Base-by-base conservation (phyloP, 2,329 filamentous ascomycete genomes). In the Phoma sp. region DNA sequence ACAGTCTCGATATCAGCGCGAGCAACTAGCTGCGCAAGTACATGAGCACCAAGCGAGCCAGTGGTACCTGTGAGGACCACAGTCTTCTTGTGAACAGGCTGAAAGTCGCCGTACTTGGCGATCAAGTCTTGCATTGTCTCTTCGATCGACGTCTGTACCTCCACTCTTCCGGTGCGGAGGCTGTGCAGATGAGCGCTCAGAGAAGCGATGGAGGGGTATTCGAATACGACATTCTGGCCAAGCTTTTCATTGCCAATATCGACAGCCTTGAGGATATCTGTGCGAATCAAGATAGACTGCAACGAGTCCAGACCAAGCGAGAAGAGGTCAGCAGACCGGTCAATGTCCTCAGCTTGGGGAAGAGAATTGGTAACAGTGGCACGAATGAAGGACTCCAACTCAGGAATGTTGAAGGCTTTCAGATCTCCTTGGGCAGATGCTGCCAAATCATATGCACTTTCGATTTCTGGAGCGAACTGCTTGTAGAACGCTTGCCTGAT, bases 21-120 rank as follows among this genome's bases (percentile, higher is more conserved):
- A 20, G 42, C 46, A 6, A 67, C 60, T 7, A 78, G 54, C 21
- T 76, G 70, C 5, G 68, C 63, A 2, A 85, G 76, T 1, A 87
- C 76, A 61, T 88, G 85, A 0, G 84, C 79, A 1, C 87, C 87
- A 0, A 90, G 77, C 2, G 86, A 87, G 0, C 87, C 87, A 0
- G 87, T 90, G 0, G 84, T 81, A 1, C 87, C 87, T 1, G 87
- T 90, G 3, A 90, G 71, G 2, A 86, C 53, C 18, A 61, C 47
- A 14, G 33, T 32, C 21, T 30, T 26, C 69, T 64, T 40, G 61
- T 38, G 42, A 5, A 42, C 33, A 9, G 30, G 6, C 48, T 51
- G 38, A 50, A 81, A 81, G 18, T 57, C 47, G 1, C 74, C 75
- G 62, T 81, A 81, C 52, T 75, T 76, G 9, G 72, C 61, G 39